These are phyloP conservation scores for Sclerotiophoma versabilis DNA, from an alignment of 2,329 filamentous ascomycete genomes.

Conservation along the genomic window DNA sequence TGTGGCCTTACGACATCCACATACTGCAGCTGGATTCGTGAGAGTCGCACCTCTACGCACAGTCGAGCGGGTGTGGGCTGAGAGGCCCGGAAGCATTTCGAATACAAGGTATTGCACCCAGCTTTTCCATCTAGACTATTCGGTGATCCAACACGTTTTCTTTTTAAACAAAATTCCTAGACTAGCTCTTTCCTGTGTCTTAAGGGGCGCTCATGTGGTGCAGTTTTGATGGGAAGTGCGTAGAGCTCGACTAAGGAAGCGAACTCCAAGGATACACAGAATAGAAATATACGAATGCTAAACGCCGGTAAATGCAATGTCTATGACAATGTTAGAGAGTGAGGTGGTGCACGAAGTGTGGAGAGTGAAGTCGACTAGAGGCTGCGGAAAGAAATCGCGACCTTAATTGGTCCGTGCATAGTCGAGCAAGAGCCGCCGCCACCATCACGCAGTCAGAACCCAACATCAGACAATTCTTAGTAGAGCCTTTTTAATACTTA, in stretches of 20 bases:
- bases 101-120: too few relatives aligned
- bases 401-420: too few relatives aligned
- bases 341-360: too few relatives aligned
- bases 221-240: background rate
- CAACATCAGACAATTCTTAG: too few relatives aligned
- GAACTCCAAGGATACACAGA: background rate
- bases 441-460: too few relatives aligned
- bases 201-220: background rate
- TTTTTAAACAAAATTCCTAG: background rate
- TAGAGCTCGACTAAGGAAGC: background rate
- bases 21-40: too few relatives aligned
- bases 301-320: background rate
- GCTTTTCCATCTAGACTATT: background rate
- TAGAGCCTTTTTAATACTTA: too few relatives aligned
- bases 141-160: background rate
- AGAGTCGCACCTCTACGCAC: background rate
- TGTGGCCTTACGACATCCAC: background rate
- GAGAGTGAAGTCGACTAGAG: background rate
- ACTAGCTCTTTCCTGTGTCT: background rate
- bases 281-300: background rate
- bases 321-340: background rate
- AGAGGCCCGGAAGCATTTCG: background rate
- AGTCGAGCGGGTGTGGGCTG: too few relatives aligned
- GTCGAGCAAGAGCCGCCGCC: too few relatives aligned
- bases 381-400: too few relatives aligned